Base-by-base conservation (phyloP, 768 basidiomycete genomes). In the Neoboletus magnificus region DNA sequence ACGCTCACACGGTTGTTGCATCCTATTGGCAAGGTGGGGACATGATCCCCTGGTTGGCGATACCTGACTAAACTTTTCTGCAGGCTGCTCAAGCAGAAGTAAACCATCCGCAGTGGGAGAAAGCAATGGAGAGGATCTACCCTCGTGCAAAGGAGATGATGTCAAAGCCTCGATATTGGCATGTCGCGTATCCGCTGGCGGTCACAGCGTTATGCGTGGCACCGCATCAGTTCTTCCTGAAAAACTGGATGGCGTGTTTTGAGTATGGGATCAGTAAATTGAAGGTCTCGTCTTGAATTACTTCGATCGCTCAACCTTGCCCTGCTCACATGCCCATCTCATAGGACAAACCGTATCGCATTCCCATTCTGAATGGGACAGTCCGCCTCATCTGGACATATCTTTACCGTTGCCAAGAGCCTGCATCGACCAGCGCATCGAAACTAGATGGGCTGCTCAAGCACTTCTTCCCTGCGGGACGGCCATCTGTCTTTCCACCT, bases 11-110 rank as follows among this genome's bases (percentile, higher is more conserved):
- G 83, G 35, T 65, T 96, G 12, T 69, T 98, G 39, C 93, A 96
- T 74, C 89, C 92, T 0, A 91, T 96, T 45, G 88, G 87, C 57
- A 93, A 96, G 81, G 92, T 89, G 55, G 41, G 55, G 32, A 32
- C 11, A 20, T 22, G 36, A 40, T 32, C 16, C 32, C 4, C 4
- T 29, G 32, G 25, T 20, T 4, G 29, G 20, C 18, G 25, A 25
- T 35, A 27, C 6, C 16, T 33, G 23, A 57, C 27, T 33, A 22
- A 45, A 40, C 13, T 32, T 20, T 52, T 64, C 4, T 45, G 55
- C 48, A 94, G 90, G 95, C 89, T 37, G 95, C 92, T 0, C 93
- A 94, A 73, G 94, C 92, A 7, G 94, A 98, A 73, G 93, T 95
- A 47, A 97, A 97, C 63, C 89, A 95, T 69, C 94, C 94, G 0